Base-by-base conservation (phyloP, 257 asterid species). In the Plantago ovata region DNA sequence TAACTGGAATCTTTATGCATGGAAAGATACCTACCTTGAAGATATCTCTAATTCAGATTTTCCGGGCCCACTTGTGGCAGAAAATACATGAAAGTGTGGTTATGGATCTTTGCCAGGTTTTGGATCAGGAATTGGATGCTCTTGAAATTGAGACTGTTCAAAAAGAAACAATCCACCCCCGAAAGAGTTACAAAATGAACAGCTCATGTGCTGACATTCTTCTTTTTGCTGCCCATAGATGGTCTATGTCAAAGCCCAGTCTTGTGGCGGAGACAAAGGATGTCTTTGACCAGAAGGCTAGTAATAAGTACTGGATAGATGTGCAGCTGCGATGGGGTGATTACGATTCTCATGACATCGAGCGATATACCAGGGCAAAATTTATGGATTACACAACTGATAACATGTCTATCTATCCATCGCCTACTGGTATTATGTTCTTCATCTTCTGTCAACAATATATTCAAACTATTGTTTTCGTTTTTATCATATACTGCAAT, bases 21-120 rank as follows among this genome's bases (percentile, higher is more conserved):
- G 99, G 99, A 60, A 93, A 93, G 83, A 89, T 93, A 39, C 99
- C 99, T 39, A 93, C 99, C 32, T 84, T 93, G 7, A 93, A 89
- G 82, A 93, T 93, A 69, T 93, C 99, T 28, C 60, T 93, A 79
- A 93, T 93, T 52, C 99, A 89, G 84, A 93, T 93, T 69, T 93
- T 93, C 94, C 95, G 99, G 65, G 99, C 99, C 1, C 99, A 93
- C 75, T 86, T 93, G 84, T 89, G 99, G 99, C 99, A 89, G 81
- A 93, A 93, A 78, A 78, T 93, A 58, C 99, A 93, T 42, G 99
- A 93, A 82, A 93, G 97, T 75, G 99, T 93, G 60, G 99, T 93
- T 60, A 93, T 93, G 99, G 99, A 93, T 75, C 95, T 93, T 58
- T 93, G 99, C 87, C 99, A 93, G 83, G 99, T 89, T 75, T 72